phyloP scores from a whole-genome alignment of 2,329 filamentous ascomycete genomes.

The Aspergillus fijiensis region DNA sequence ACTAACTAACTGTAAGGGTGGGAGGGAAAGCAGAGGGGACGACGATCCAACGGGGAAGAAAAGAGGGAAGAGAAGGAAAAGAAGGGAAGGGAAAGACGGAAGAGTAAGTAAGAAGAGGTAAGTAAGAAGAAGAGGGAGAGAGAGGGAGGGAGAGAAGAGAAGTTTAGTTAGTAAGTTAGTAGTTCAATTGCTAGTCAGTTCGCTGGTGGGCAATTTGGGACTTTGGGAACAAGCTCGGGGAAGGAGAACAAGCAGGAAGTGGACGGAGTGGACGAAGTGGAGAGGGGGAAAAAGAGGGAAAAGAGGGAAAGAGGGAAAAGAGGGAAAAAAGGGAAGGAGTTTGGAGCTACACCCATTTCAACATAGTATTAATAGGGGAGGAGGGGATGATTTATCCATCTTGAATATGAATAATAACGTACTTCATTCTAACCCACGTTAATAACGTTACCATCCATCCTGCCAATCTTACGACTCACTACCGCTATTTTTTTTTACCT shows the following conservation, averaged over 20 bases:
- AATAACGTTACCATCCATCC: too few species aligned
- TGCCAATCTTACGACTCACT: too few species aligned
- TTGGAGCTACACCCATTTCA: background rate
- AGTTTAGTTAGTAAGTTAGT: background rate
- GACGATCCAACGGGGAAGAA: slow-evolving; percentile 1
- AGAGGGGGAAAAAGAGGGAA: background rate
- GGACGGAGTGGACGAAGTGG: background rate
- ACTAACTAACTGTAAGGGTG: background rate
- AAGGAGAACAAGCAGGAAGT: background rate
- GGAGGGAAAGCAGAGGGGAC: slow-evolving; percentile 7
- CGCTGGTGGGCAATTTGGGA: background rate
- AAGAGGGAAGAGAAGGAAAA: slow-evolving; percentile 17
- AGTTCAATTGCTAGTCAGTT: background rate
- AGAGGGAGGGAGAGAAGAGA: background rate
- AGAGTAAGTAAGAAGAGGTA: slow-evolving; percentile 11
- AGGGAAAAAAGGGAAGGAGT: background rate
- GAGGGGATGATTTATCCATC: background rate
- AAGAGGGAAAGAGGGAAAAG: background rate
- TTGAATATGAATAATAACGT: too few species aligned
- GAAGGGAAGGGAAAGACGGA: slow-evolving; percentile 8
- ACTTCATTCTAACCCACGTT: too few species aligned
- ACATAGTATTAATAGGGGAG: background rate
- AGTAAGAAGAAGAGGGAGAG: background rate
- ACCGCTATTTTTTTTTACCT: too few species aligned
- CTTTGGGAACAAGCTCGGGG: background rate